phyloP scores from a whole-genome alignment of 2,329 filamentous ascomycete genomes.

The Dryadomyces quercivorus region DNA sequence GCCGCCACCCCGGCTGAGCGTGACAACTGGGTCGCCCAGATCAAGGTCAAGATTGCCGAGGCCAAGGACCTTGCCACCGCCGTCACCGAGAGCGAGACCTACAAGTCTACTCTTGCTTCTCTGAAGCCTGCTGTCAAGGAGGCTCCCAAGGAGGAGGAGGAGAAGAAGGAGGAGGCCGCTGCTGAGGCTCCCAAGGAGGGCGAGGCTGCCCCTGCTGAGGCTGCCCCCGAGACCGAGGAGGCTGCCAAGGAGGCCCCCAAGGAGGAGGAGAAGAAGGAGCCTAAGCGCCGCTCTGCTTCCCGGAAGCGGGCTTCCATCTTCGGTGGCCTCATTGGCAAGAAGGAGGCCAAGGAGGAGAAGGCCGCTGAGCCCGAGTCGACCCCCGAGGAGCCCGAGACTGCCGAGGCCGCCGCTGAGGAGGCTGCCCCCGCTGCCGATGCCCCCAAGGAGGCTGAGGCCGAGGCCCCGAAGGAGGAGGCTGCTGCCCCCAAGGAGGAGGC shows the following conservation, averaged over 20 bases:
- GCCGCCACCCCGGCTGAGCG: constrained; percentile 62
- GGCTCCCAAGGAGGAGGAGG: constrained; percentile 16
- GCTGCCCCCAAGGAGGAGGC: constrained; percentile 21
- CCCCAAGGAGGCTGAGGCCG: constrained; percentile 16
- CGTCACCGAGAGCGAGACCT: constrained; percentile 68
- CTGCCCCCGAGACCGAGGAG: constrained; percentile 2
- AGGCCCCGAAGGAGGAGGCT: constrained; percentile 10
- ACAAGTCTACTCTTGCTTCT: constrained; percentile 76
- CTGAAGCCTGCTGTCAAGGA: constrained; percentile 39
- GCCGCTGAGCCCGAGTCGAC: constrained; percentile 23
- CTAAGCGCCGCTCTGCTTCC: constrained; percentile 51
- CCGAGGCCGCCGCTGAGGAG: constrained; percentile 19
- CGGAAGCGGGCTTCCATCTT: constrained; percentile 57
- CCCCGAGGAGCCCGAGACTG: constrained; percentile 21
- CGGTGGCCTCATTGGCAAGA: constrained; percentile 42
- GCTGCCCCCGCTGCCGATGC: constrained; percentile 19
- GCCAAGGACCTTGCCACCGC: constrained; percentile 68
- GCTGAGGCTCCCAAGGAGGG: constrained; percentile 12
- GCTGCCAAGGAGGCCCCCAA: constrained; percentile 19
- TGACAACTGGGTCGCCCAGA: constrained; percentile 79
- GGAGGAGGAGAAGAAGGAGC: constrained; percentile 38
- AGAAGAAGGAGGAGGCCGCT: constrained; percentile 15
- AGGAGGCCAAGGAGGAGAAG: constrained; percentile 29
- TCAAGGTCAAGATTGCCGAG: constrained; percentile 73
- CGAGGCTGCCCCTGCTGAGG: constrained; percentile 9